Conservation (phyloP, 768 basidiomycete genomes). For the Lentinula aciculospora region DNA sequence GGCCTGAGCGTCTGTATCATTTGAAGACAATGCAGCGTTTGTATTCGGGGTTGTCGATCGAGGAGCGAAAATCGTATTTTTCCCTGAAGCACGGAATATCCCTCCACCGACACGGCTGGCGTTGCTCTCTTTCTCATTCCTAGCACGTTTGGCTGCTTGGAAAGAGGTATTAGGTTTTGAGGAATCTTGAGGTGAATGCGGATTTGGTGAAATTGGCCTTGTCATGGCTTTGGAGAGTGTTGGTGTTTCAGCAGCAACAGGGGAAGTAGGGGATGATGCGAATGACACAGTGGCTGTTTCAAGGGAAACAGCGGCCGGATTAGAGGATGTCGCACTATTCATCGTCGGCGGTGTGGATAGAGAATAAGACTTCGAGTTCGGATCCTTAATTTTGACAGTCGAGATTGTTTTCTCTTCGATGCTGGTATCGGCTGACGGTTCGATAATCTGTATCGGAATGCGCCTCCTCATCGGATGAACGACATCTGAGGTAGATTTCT, state of each 20-base stretch:
- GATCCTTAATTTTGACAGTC: not conserved
- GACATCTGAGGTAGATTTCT: constrained; percentile 12
- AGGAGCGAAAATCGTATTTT: constrained; percentile 49
- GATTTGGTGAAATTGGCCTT: constrained; percentile 14
- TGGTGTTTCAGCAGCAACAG: constrained; percentile 2
- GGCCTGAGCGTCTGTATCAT: not conserved
- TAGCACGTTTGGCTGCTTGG: constrained; percentile 51
- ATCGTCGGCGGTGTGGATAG: constrained; percentile 9
- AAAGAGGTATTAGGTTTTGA: constrained; percentile 29
- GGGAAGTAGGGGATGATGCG: constrained; percentile 4
- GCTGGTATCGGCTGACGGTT: constrained; percentile 17
- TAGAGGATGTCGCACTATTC: constrained; percentile 11
- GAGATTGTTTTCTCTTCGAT: constrained; percentile 10
- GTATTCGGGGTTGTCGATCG: constrained; percentile 13
- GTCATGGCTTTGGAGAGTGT: not conserved
- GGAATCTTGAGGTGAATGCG: not conserved
- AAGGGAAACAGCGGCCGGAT: too few species aligned
- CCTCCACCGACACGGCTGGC: constrained; percentile 55
- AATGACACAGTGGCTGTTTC: too few species aligned
- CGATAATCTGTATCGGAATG: constrained; percentile 60
- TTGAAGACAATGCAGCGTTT: constrained; percentile 7
- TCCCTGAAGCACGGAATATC: constrained; percentile 63
- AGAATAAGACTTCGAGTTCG: constrained; percentile 1
- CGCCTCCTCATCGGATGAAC: constrained; percentile 35
- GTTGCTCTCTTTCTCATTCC: constrained; percentile 34